Evolutionary conservation across 208 protist genomes (phyloP).

Genomic region (Spongospora subterranea): DNA sequence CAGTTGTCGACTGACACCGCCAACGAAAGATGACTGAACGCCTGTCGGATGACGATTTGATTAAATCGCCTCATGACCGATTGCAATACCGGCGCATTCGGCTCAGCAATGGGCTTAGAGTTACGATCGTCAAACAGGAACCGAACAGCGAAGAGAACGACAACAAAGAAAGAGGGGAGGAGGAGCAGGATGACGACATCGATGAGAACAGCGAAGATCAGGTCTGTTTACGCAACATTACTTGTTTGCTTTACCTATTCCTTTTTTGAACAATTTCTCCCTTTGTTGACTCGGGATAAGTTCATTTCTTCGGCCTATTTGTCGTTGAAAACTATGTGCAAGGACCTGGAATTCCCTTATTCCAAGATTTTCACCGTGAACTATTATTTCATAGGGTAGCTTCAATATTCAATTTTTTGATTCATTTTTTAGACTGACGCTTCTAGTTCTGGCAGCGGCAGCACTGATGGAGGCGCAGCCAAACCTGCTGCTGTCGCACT

Average conservation of each 20-base stretch:
- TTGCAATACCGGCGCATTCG: not conserved
- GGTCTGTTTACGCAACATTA: too few relatives aligned
- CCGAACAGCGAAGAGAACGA: not conserved
- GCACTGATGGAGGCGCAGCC: not conserved
- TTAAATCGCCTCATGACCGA: not conserved
- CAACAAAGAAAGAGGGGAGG: too few relatives aligned
- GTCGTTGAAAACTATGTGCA: not conserved
- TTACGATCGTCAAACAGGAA: not conserved
- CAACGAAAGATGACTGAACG: too few relatives aligned
- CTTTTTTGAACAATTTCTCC: too few relatives aligned
- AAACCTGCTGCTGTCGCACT: constrained; percentile 20
- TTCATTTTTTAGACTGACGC: not conserved
- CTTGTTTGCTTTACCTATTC: too few relatives aligned
- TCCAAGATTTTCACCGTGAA: not conserved
- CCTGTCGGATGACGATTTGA: not conserved
- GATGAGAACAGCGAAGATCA: too few relatives aligned
- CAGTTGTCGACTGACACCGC: too few relatives aligned
- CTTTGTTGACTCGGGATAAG: not conserved
- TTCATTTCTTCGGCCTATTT: not conserved
- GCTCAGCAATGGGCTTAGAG: not conserved
- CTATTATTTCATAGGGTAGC: not conserved
- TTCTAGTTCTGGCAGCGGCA: too few relatives aligned
- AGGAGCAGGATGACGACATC: too few relatives aligned
- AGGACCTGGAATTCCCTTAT: not conserved
- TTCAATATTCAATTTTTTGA: not conserved